phyloP scores from a whole-genome alignment of 805 yeast genomes.

The Gaillardinia entomophila region DNA sequence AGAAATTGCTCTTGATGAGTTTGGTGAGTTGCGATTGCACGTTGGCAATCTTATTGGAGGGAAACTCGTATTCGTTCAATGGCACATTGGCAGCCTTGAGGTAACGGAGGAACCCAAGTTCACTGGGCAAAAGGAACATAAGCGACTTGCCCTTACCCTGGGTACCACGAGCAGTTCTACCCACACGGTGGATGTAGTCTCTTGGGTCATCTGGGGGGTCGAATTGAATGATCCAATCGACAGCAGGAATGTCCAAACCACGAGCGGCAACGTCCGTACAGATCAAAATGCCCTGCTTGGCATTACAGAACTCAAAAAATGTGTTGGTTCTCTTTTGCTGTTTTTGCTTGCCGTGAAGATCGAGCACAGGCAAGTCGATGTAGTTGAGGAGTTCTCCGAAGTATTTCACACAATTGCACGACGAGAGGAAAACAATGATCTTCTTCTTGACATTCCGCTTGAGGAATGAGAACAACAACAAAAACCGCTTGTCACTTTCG shows the following conservation, averaged over 20 bases:
- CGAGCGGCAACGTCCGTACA: constrained; percentile 99
- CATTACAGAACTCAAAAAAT: constrained; percentile 96
- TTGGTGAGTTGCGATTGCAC: constrained; percentile 92
- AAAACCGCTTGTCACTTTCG: constrained; percentile 90
- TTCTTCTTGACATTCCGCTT: constrained; percentile 90
- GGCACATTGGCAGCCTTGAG: constrained; percentile 97
- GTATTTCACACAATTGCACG: constrained; percentile 95
- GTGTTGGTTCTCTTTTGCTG: constrained; percentile 98
- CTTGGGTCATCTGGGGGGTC: constrained; percentile 99
- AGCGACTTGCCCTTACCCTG: constrained; percentile 87
- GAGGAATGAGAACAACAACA: constrained; percentile 84
- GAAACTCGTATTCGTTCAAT: constrained; percentile 94
- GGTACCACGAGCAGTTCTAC: constrained; percentile 95
- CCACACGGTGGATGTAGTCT: constrained; percentile 97
- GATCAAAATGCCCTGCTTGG: constrained; percentile 84
- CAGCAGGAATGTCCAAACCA: constrained; percentile 97
- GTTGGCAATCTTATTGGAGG: constrained; percentile 88
- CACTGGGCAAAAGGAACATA: constrained; percentile 92
- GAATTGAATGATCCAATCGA: constrained; percentile 98
- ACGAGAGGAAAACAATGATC: constrained; percentile 88
- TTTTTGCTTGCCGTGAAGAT: constrained; percentile 95
- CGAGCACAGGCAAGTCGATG: constrained; percentile 94
- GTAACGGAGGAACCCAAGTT: constrained; percentile 90
- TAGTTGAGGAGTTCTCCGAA: constrained; percentile 92
- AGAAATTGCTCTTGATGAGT: constrained; percentile 84